These are phyloP conservation scores for Trichocomaceae sp. DNA, from an alignment of 2,329 filamentous ascomycete genomes.

Conservation along the genomic window DNA sequence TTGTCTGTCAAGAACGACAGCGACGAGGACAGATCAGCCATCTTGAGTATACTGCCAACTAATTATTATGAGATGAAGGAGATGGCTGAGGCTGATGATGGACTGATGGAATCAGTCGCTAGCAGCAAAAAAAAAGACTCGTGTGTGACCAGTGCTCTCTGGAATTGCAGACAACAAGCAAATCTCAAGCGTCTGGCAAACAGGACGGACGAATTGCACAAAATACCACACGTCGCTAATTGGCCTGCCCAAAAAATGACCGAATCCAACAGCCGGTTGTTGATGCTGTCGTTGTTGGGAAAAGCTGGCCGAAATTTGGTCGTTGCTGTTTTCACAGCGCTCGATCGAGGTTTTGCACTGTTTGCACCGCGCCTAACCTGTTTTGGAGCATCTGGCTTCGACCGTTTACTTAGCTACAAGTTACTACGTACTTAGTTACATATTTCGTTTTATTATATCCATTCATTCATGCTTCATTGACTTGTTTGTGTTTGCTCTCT, in stretches of 20 bases:
- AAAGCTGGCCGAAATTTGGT: slow-evolving; percentile 13
- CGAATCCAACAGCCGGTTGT: slow-evolving; percentile 6
- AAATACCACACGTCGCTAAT: neutral
- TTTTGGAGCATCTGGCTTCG: neutral
- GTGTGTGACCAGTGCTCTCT: neutral
- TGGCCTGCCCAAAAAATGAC: slow-evolving; percentile 1
- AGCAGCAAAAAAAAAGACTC: neutral
- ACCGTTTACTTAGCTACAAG: too few species aligned
- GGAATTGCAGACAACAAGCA: neutral
- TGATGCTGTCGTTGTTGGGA: neutral
- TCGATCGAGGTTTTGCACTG: slow-evolving; percentile 6
- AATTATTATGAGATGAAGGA: neutral
- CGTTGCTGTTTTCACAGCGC: slow-evolving; percentile 7
- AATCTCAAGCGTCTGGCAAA: neutral
- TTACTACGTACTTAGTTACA: too few species aligned
- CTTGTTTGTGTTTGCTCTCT: neutral
- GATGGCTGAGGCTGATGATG: neutral
- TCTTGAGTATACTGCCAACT: slow-evolving; percentile 17
- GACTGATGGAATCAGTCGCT: neutral
- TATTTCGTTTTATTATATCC: too few species aligned
- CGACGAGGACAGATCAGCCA: slow-evolving; percentile 41
- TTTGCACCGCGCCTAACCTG: slow-evolving; percentile 5
- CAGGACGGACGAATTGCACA: neutral
- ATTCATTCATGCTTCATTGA: too few species aligned
- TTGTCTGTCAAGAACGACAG: slow-evolving; percentile 67